These are phyloP conservation scores for Alternaria longipes DNA, from an alignment of 2,329 filamentous ascomycete species.

Conservation along the genomic window DNA sequence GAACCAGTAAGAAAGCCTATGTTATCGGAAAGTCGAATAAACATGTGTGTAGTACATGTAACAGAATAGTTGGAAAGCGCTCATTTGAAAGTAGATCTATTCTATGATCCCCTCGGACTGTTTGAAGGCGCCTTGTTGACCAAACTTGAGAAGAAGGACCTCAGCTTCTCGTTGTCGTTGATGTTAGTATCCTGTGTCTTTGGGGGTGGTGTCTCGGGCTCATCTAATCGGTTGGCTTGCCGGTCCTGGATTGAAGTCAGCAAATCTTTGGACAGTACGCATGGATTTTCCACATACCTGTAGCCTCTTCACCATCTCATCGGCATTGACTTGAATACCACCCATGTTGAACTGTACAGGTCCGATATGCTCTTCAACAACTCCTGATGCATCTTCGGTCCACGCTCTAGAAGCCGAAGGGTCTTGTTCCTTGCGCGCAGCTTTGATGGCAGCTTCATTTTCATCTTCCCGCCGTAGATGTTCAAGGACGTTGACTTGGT, in stretches of 20 bases:
- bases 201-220: conserved; percentile 38
- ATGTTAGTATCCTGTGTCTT: conserved; percentile 41
- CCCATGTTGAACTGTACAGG: conserved; percentile 98
- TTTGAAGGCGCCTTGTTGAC: conserved; percentile 46
- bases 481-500: conserved; percentile 80
- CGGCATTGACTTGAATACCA: conserved; percentile 93
- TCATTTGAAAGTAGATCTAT: neutral
- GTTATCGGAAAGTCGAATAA: conserved; percentile 3
- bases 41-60: neutral
- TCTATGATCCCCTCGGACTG: conserved; percentile 34
- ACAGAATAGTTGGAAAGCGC: neutral
- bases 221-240: conserved; percentile 45
- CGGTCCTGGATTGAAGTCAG: conserved; percentile 45
- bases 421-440: conserved; percentile 48
- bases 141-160: conserved; percentile 52
- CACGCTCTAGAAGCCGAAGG: conserved; percentile 31
- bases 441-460: conserved; percentile 59
- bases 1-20: conserved; percentile 12
- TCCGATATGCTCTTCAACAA: conserved; percentile 74
- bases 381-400: conserved; percentile 44
- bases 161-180: conserved; percentile 52
- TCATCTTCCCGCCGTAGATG: conserved; percentile 67
- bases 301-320: conserved; percentile 87
- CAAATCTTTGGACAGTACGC: neutral
- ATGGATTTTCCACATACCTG: conserved; percentile 66